A percentile compares a stretch with the other conserved stretches of the same genome.
Evolutionary conservation across 306 rosid species (phyloP).

Genomic region (Acacia confusa): DNA sequence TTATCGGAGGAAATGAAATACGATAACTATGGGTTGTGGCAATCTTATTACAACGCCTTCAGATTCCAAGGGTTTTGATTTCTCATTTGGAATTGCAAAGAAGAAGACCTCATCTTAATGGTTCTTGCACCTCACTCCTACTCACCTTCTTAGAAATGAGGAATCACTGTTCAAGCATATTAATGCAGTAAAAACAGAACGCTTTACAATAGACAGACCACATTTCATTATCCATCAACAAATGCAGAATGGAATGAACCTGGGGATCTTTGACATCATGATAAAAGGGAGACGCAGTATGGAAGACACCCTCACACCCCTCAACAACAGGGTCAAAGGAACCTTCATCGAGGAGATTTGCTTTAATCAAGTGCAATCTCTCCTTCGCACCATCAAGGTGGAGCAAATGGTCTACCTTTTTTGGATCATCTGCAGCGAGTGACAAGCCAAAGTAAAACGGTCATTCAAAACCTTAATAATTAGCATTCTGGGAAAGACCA

Average conservation of each 20-base stretch:
- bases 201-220: neutral
- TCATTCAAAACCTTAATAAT: neutral
- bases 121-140: neutral
- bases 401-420: conserved; percentile 10
- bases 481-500: neutral
- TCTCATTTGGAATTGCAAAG: neutral
- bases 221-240: neutral
- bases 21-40: neutral
- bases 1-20: neutral
- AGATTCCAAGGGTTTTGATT: neutral
- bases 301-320: conserved; percentile 19
- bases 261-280: conserved; percentile 8
- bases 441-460: neutral
- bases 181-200: neutral
- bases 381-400: conserved; percentile 20
- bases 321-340: conserved; percentile 4
- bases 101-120: neutral
- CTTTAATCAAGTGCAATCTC: conserved; percentile 11
- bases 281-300: conserved; percentile 19
- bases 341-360: conserved; percentile 19
- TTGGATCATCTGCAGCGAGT: conserved; percentile 14
- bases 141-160: neutral
- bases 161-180: neutral
- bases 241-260: neutral
- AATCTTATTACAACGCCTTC: neutral